Percentiles rank a stretch among this genome's conserved stretches.
These are phyloP conservation scores for Neurospora cerealis DNA, from an alignment of 495 filamentous ascomycete genomes.

Conservation along the genomic window DNA sequence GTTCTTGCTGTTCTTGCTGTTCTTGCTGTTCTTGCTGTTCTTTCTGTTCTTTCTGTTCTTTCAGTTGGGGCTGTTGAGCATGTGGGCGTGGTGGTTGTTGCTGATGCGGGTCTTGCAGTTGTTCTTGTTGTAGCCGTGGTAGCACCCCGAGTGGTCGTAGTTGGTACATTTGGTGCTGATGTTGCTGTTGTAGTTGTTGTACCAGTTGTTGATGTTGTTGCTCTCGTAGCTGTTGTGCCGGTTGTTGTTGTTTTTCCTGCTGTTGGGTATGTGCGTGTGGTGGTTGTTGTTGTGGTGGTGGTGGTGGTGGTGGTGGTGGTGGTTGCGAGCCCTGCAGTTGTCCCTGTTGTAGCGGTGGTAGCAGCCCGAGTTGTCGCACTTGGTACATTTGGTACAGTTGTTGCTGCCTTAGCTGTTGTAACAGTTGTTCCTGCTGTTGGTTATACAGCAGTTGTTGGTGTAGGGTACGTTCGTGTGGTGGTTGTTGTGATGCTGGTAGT, in stretches of 20 bases:
- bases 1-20: too few relatives aligned
- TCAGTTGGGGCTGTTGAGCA: background rate
- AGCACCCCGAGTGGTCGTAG: background rate
- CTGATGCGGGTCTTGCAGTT: background rate
- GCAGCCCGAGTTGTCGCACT: background rate
- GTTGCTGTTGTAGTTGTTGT: background rate
- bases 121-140: background rate
- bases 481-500: background rate
- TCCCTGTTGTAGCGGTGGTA: background rate
- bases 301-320: too few relatives aligned
- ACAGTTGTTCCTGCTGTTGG: background rate
- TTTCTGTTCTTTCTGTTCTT: background rate
- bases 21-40: too few relatives aligned
- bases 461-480: background rate
- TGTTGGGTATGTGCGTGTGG: background rate
- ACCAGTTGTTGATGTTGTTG: background rate
- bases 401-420: background rate
- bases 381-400: background rate
- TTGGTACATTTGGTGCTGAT: background rate
- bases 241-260: background rate
- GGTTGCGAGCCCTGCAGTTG: background rate
- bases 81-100: background rate
- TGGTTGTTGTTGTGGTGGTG: background rate
- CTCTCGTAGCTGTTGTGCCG: background rate
- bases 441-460: background rate